Base-by-base conservation (phyloP, 345 rosid species). In the Isatis tinctoria region DNA sequence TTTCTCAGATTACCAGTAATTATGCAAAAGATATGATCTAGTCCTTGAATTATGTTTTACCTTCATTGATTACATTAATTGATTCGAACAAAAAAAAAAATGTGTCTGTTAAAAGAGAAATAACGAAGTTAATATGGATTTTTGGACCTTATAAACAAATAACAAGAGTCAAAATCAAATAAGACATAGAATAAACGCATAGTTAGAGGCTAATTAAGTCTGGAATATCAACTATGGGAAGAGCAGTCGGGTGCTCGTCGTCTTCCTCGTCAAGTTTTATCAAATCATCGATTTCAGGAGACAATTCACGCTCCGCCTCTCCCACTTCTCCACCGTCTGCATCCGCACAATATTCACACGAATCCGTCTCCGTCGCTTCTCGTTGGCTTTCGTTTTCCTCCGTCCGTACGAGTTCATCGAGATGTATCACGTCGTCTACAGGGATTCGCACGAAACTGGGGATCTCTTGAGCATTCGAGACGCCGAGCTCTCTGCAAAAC, bases 401-500 rank as follows among this genome's bases (percentile, higher is more conserved):
- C 10, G 87, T 84, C 11, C 52, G 40, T 54, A 89, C 76, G 5
- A 88, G 73, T 13, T 80, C 72, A 67, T 84, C 81, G 8, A 90
- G 87, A 40, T 82, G 83, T 20, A 56, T 26, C 10, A 89, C 82
- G 10, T 84, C 93, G 16, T 74, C 72, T 24, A 82, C 85, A 0
- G 89, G 86, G 35, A 93, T 78, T 13, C 78, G 53, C 2, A 76
- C 73, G 11, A 87, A 74, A 16, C 70, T 41, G 0, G 90, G 88
- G 37, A 85, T 72, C 60, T 84, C 90, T 28, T 82, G 70, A 9
- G 84, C 86, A n/a, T 85, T 91, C 1, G 82, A 56, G 18, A 86
- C 83, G 0, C 91, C 93, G 2, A 83, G 77, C 7, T 73, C 79
- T 69, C 44, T 70, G 47, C 93, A 91, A 6, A 84, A 83, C 5